Percentiles rank a stretch among this genome's conserved stretches.
phyloP scores from a whole-genome alignment of 768 basidiomycete species.

The Xerocomellus chrysenteron region DNA sequence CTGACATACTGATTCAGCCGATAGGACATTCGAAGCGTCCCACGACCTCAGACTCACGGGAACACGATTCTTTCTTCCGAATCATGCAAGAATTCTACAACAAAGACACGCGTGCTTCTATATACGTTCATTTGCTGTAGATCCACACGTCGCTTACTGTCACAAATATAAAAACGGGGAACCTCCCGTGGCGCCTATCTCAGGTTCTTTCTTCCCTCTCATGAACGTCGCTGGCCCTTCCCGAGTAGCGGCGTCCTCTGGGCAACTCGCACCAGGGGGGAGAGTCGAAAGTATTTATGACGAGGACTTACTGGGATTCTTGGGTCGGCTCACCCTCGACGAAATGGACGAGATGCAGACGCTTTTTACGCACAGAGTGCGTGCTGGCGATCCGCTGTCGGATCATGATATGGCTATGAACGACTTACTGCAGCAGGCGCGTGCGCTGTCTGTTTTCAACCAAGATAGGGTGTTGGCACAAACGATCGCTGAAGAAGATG shows the following conservation, averaged over 20 bases:
- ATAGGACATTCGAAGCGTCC: too few relatives aligned
- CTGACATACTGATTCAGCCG: too few relatives aligned
- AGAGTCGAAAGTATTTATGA: constrained; percentile 28
- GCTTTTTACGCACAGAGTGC: constrained; percentile 2
- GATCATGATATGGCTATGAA: constrained; percentile 28
- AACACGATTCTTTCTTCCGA: too few relatives aligned
- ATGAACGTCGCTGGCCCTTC: constrained; percentile 32
- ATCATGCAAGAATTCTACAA: too few relatives aligned
- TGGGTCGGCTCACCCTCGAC: constrained; percentile 17
- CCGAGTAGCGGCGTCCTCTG: not conserved
- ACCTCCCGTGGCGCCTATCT: not conserved
- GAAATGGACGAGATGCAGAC: constrained; percentile 22
- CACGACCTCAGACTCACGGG: too few relatives aligned
- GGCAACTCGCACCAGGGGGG: not conserved
- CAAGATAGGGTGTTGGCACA: constrained; percentile 25
- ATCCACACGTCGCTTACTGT: constrained; percentile 1
- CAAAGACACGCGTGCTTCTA: not conserved
- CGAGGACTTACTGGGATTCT: constrained; percentile 20
- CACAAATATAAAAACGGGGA: constrained; percentile 1
- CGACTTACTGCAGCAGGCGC: constrained; percentile 26
- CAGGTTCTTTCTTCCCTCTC: constrained; percentile 13
- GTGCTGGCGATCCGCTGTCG: constrained; percentile 10
- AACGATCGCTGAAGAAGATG: constrained; percentile 14
- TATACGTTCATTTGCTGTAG: not conserved
- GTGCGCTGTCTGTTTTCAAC: constrained; percentile 11